A percentile compares a stretch with the other conserved stretches of the same genome.
Conservation (phyloP, 2,329 filamentous ascomycete species). For the Sporothrix variecibatus region DNA sequence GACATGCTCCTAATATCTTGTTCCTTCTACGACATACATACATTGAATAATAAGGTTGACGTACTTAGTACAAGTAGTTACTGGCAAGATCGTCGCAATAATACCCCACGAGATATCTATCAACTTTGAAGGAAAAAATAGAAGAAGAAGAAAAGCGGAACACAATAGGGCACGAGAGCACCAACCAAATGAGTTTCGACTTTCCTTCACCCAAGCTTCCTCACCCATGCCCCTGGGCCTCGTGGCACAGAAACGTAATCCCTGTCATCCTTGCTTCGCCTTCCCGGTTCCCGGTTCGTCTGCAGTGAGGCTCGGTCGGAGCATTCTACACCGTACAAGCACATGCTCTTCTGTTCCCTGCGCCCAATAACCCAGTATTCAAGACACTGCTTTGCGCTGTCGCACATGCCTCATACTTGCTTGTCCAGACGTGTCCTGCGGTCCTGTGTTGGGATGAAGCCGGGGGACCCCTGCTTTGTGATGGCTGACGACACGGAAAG, state of each 20-base stretch:
- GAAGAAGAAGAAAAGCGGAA: neutral
- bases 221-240: neutral
- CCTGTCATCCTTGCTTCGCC: neutral
- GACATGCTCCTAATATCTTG: neutral
- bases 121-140: neutral
- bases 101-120: neutral
- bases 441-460: neutral
- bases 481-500: neutral
- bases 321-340: neutral
- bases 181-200: too few species aligned
- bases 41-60: neutral
- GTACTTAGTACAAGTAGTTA: neutral
- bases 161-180: neutral
- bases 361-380: neutral
- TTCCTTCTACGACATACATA: neutral
- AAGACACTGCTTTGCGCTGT: neutral
- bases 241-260: neutral
- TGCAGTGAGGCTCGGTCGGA: neutral
- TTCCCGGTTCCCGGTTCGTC: neutral
- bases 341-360: neutral
- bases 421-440: neutral
- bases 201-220: neutral
- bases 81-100: neutral
- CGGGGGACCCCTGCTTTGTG: constrained; percentile 9
- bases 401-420: neutral